Evolutionary conservation across 2,329 filamentous ascomycete species (phyloP), one percentile per base, ranked within the genome.

Genomic region (Sporothrix pseudoabietina): DNA sequence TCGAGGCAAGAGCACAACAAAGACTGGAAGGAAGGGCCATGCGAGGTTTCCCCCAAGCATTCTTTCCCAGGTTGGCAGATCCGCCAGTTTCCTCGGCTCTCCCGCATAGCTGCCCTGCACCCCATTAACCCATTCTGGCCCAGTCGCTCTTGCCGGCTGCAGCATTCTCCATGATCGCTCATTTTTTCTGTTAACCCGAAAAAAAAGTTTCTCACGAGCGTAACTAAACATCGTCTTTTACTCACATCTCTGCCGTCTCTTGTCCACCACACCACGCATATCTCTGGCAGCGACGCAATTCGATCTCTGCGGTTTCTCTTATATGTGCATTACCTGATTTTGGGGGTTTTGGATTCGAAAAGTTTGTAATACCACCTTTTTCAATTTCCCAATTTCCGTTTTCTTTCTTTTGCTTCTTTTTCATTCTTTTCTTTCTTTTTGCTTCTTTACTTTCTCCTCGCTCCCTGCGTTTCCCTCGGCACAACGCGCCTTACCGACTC

Each of bases 201-300:
- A 73, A 73, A 61, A 75, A 75, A 74, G 71, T 71, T 70, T 75
- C 75, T 76, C 74, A 76, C 74, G 72, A 74, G 73, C 69, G 69
- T 65, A 74, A 69, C 68, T 65, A 63, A 59, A 74, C 70, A 72
- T 7, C 19, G 10, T 52, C 35, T 59, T 69, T 55, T 41, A n/a
- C 52, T 30, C 30, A 69, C 39, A 22, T 68, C 26, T 73, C 30
- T 66, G 26, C 32, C 68, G 22, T n/a, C 61, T 68, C 44, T 68
- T 54, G 35, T 32, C 70, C 39, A 69, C 72, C 55, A 55, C 55
- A 35, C 39, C 71, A 49, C 65, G 41, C 63, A 39, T 49, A 41
- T 68, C 70, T 30, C 22, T 59, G 71, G 71, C 73, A 47, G 73
- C 72, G 57, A 66, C 71, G 63, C 69, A 73, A 69, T 63, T 30